A percentile compares a stretch with the other conserved stretches of the same genome.
Evolutionary conservation across 2,329 filamentous ascomycete species (phyloP).

Genomic region (Xylaria sp.): DNA sequence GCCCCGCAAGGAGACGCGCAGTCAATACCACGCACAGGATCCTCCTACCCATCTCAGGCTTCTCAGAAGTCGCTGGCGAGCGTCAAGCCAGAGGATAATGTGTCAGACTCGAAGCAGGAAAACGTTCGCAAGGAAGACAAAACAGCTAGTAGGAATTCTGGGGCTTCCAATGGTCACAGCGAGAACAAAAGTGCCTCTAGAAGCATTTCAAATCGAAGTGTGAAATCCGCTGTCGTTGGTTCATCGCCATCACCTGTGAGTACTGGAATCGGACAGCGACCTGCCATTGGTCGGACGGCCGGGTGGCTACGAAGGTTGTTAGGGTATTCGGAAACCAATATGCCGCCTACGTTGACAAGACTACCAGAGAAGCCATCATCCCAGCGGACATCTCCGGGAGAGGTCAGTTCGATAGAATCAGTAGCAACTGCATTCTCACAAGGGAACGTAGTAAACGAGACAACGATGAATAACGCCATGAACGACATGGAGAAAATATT

Average conservation of each 20-base stretch:
- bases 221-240: constrained; percentile 17
- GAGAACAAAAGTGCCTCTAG: neutral
- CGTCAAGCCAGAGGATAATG: constrained; percentile 20
- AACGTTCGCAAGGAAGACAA: constrained; percentile 23
- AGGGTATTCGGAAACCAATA: constrained; percentile 26
- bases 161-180: neutral
- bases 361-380: constrained; percentile 36
- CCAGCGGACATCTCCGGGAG: constrained; percentile 29
- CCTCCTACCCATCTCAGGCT: constrained; percentile 8
- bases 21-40: constrained; percentile 5
- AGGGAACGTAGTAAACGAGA: constrained; percentile 32
- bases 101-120: constrained; percentile 26
- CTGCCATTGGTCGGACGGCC: constrained; percentile 28
- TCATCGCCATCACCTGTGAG: constrained; percentile 19
- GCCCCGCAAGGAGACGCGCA: neutral
- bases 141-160: neutral
- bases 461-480: constrained; percentile 36
- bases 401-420: constrained; percentile 22
- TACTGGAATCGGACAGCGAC: constrained; percentile 12
- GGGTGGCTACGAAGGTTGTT: constrained; percentile 40
- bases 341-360: constrained; percentile 33
- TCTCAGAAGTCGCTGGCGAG: constrained; percentile 23
- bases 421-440: constrained; percentile 38
- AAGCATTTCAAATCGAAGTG: neutral
- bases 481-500: constrained; percentile 53